A percentile compares a stretch with the other conserved stretches of the same genome.
Conservation (phyloP, 2,329 filamentous ascomycete genomes). For the Cladosporium sp. region DNA sequence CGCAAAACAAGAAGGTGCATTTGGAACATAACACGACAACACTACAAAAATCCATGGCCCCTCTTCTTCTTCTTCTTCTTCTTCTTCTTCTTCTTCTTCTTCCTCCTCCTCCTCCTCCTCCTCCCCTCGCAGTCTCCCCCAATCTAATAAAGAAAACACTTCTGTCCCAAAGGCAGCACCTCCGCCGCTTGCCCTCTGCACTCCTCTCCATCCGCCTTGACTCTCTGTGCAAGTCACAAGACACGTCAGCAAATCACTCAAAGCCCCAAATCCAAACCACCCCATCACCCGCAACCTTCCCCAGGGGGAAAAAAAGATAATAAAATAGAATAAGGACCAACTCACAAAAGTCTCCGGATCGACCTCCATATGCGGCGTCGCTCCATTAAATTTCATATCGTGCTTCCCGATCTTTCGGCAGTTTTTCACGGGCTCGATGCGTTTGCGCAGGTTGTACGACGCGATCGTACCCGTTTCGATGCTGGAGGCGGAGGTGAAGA, state of each 20-base stretch:
- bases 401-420: constrained; percentile 73
- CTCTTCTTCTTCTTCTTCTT: too few relatives aligned
- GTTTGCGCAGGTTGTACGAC: constrained; percentile 72
- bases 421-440: constrained; percentile 72
- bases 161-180: constrained; percentile 70
- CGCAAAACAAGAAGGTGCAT: too few relatives aligned
- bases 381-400: constrained; percentile 88
- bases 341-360: constrained; percentile 81
- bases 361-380: constrained; percentile 81
- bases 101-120: too few relatives aligned
- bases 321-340: too few relatives aligned
- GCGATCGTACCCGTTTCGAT: constrained; percentile 66
- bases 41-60: too few relatives aligned
- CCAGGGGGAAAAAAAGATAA: too few relatives aligned
- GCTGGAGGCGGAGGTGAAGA: constrained; percentile 78
- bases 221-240: constrained; percentile 46
- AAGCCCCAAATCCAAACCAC: too few relatives aligned
- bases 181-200: constrained; percentile 70
- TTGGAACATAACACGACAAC: too few relatives aligned
- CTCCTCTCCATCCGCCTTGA: constrained; percentile 75
- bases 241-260: constrained; percentile 21
- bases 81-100: too few relatives aligned
- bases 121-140: too few relatives aligned
- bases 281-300: too few relatives aligned
- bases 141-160: constrained; percentile 69